These are phyloP conservation scores for Naegleria lovaniensis DNA, from an alignment of 208 protist species.

Conservation along the genomic window DNA sequence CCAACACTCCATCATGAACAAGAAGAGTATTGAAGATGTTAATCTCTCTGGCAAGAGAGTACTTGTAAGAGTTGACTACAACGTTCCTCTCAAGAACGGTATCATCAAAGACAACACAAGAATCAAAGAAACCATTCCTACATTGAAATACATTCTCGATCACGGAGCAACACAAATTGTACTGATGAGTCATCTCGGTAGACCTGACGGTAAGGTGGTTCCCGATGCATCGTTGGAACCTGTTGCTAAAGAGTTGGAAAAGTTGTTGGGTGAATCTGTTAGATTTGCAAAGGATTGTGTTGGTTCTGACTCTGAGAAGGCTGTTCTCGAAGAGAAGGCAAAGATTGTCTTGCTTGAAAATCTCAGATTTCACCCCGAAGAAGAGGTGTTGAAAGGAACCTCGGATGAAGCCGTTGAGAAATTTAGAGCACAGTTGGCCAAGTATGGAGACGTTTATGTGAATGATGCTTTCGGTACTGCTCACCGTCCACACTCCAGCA, in stretches of 20 bases:
- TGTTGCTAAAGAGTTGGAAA: neutral
- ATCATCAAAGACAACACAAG: conserved; percentile 64
- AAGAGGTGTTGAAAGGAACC: conserved; percentile 63
- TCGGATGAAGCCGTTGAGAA: conserved; percentile 46
- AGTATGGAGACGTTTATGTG: conserved; percentile 80
- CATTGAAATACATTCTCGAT: conserved; percentile 87
- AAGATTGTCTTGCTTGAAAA: conserved; percentile 83
- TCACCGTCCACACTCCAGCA: conserved; percentile 59
- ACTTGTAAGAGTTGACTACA: conserved; percentile 91
- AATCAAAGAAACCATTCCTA: conserved; percentile 87
- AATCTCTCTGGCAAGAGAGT: conserved; percentile 83
- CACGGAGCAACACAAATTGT: conserved; percentile 57
- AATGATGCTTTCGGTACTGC: conserved; percentile 92
- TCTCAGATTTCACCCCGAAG: conserved; percentile 86
- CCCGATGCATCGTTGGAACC: neutral
- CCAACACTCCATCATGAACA: conserved; percentile 46
- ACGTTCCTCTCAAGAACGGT: conserved; percentile 83
- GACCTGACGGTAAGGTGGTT: conserved; percentile 73
- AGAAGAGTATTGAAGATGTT: conserved; percentile 68
- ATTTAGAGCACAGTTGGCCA: conserved; percentile 50
- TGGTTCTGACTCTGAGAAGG: neutral
- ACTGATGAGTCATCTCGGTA: conserved; percentile 91
- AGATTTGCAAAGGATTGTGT: conserved; percentile 34
- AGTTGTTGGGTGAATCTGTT: conserved; percentile 8
- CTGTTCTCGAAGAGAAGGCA: neutral